phyloP scores from a whole-genome alignment of 2,329 filamentous ascomycete genomes.

The Bipolaris victoriae region DNA sequence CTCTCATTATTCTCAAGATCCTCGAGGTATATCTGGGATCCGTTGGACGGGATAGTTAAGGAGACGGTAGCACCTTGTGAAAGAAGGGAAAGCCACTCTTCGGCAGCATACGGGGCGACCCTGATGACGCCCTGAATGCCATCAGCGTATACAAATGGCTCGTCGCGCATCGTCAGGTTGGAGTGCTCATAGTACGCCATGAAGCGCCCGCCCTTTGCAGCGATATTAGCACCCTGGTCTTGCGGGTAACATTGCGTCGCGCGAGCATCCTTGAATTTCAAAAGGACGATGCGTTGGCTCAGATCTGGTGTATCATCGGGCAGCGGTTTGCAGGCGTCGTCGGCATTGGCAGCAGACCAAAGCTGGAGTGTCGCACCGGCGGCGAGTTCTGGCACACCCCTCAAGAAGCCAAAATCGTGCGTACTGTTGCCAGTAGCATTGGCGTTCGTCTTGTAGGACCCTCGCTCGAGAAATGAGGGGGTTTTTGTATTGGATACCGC shows the following conservation, averaged over 20 bases:
- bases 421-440: slow-evolving; percentile 37
- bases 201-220: slow-evolving; percentile 63
- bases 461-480: slow-evolving; percentile 7
- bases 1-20: slow-evolving; percentile 20
- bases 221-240: slow-evolving; percentile 34
- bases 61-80: slow-evolving; percentile 19
- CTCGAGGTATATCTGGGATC: slow-evolving; percentile 14
- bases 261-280: slow-evolving; percentile 19
- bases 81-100: slow-evolving; percentile 20
- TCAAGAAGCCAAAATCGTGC: slow-evolving; percentile 40
- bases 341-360: slow-evolving; percentile 51
- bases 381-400: slow-evolving; percentile 39
- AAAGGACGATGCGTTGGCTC: slow-evolving; percentile 59
- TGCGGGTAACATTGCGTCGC: slow-evolving; percentile 22
- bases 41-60: slow-evolving; percentile 21
- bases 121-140: slow-evolving; percentile 21
- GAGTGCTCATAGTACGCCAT: slow-evolving; percentile 22
- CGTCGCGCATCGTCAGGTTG: slow-evolving; percentile 22
- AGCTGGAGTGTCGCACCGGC: slow-evolving; percentile 23
- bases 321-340: slow-evolving; percentile 61
- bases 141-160: slow-evolving; percentile 20
- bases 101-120: slow-evolving; percentile 15
- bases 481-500: slow-evolving; percentile 52
- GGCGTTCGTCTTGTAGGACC: slow-evolving; percentile 38
- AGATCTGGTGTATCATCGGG: slow-evolving; percentile 64